phyloP scores from a whole-genome alignment of 2,329 filamentous ascomycete genomes.

The Fusarium sp. region DNA sequence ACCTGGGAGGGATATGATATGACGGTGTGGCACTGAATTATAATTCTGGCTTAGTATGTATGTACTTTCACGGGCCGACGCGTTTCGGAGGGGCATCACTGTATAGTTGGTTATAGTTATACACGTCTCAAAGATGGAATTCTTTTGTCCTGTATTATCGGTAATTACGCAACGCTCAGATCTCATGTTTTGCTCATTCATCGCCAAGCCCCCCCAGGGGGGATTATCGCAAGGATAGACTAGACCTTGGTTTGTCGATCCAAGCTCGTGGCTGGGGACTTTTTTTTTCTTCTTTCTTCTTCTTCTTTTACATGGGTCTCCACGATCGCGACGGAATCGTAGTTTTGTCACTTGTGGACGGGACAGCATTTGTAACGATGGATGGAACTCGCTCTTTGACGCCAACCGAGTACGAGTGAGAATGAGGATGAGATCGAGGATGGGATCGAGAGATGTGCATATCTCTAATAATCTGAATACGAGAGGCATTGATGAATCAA shows the following conservation, averaged over 20 bases:
- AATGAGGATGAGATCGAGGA: too few species aligned
- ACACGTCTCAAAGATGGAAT: not conserved
- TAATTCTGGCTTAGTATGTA: too few species aligned
- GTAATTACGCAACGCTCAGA: not conserved
- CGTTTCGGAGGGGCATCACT: slow-evolving; percentile 9
- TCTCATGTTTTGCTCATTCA: not conserved
- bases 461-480: not conserved
- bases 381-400: not conserved
- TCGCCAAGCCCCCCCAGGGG: not conserved
- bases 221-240: slow-evolving; percentile 20
- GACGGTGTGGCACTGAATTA: slow-evolving; percentile 20
- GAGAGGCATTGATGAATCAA: too few species aligned
- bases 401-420: not conserved
- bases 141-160: too few species aligned
- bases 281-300: too few species aligned
- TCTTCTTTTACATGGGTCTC: not conserved
- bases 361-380: not conserved
- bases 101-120: too few species aligned
- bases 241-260: slow-evolving; percentile 17
- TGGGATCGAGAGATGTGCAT: not conserved
- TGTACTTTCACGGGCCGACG: slow-evolving; percentile 18
- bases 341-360: not conserved
- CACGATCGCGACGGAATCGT: not conserved
- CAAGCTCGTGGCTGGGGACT: slow-evolving; percentile 5
- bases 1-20: not conserved